Base-by-base conservation (phyloP, 1,139 yeast genomes). In the Candida tropicalis region DNA sequence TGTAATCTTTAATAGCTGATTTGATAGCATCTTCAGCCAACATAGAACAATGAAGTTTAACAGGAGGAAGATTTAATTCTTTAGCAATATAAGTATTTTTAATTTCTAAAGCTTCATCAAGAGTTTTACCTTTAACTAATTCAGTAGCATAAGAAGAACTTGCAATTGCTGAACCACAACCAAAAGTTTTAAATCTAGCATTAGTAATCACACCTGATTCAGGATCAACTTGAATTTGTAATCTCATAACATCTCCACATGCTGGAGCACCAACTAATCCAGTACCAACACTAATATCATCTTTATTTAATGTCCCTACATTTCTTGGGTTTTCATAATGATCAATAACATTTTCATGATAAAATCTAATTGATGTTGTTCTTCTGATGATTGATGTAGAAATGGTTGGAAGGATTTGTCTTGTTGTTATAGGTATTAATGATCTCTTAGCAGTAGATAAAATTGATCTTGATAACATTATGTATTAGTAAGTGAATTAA, bases 211-310 rank as follows among this genome's bases (percentile, higher is more conserved):
- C 76, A 2, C 99, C 99, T 26, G 95, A 83, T 45, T 79, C 84
- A 56, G 90, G 98, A 55, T 84, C 84, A 13, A 93, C 99, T 61
- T 91, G 82, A 59, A 93, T 93, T 66, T 93, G 99, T 54, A 93
- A 78, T 69, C 96, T 85, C 97, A 93, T 93, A 41, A 93, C 99
- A 72, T 93, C 99, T 47, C 99, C 99, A 73, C 99, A 93, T 0
- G 99, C 99, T 44, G 99, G 99, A 0, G 99, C 99, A 43, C 99
- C 93, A 15, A 93, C 99, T 36, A 93, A 78, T 1, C 99, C 99
- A 2, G 99, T 93, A 36, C 99, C 99, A n/a, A 93, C 98, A 54
- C 83, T 80, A 18, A 67, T 59, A 48, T 82, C 80, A 50, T 75
- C 77, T 69, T 91, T 90, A 67, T 90, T 89, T 66, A 93, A 70